Evolutionary conservation across 805 yeast species (phyloP), one percentile per base, ranked within the genome.

Genomic region (Maudiozyma serrabonitensis): DNA sequence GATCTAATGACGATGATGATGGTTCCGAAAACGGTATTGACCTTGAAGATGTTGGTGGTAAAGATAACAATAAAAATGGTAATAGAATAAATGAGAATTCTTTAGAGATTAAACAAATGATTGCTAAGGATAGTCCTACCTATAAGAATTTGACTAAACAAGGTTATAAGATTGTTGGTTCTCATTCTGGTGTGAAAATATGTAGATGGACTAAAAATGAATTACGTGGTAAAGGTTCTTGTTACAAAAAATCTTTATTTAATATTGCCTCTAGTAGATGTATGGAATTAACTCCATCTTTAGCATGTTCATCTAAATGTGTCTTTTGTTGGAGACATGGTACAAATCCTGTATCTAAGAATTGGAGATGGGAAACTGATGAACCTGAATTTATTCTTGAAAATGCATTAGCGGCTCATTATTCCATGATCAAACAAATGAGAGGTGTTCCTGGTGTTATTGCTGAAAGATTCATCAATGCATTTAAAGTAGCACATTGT

Each of bases 261-360:
- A 96, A 96, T 23, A 89, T 89, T 58, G 80, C 76, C 52, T 84
- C 95, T 2, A 96, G 91, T 69, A 71, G 91, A 50, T 89, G 97
- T 69, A 89, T 89, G 97, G 97, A 89, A 64, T 80, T 96, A 2
- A 89, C 97, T 0, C 97, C 97, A 0, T 84, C 95, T 1, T 72
- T 89, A 51, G 91, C 96, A 7, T 89, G 97, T 67, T 87, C 96
- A 5, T 89, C 89, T 63, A 89, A 89, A 65, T 89, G 97, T 75
- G 96, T 90, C 4, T 89, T 89, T 62, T 89, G 97, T 69, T 89
- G 97, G 97, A 78, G 97, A 64, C 97, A 89, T 67, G 97, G 97
- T 45, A 89, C 96, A 2, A 90, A 89, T 61, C 97, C 97, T 0
- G 96, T 90, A 1, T 96, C 96, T 16, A 89, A 95, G 28, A 83